Percentiles rank a stretch among this genome's conserved stretches.
Evolutionary conservation across 2,329 filamentous ascomycete species (phyloP).

Genomic region (Penicillium digitatum): DNA sequence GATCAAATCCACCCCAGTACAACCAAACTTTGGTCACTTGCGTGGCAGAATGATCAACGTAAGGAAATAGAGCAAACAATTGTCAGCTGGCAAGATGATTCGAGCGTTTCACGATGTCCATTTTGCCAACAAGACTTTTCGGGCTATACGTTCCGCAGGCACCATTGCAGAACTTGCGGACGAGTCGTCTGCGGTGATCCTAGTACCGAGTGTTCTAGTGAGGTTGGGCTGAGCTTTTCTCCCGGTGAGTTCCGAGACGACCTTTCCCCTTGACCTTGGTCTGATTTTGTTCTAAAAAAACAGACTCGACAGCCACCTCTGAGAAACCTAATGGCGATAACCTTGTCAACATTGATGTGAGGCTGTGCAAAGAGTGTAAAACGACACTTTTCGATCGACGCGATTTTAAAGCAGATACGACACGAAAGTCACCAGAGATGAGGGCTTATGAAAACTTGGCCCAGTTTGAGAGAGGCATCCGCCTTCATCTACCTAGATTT

Average conservation of each 20-base stretch:
- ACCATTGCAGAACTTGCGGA: slow-evolving; percentile 92
- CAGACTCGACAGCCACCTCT: slow-evolving; percentile 37
- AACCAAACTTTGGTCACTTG: slow-evolving; percentile 49
- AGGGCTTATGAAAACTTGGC: slow-evolving; percentile 76
- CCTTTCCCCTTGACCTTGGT: slow-evolving; percentile 2
- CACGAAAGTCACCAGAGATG: slow-evolving; percentile 67
- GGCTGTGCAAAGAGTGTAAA: slow-evolving; percentile 89
- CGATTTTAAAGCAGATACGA: slow-evolving; percentile 70
- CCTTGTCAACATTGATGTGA: slow-evolving; percentile 70
- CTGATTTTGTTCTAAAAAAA: slow-evolving; percentile 27
- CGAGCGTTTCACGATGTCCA: slow-evolving; percentile 72
- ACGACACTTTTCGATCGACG: slow-evolving; percentile 66
- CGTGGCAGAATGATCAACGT: slow-evolving; percentile 68
- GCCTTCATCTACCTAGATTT: slow-evolving; percentile 74
- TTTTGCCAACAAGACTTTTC: slow-evolving; percentile 97
- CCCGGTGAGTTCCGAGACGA: slow-evolving; percentile 48
- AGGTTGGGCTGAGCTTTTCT: slow-evolving; percentile 75
- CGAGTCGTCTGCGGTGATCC: slow-evolving; percentile 88
- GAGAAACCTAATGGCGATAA: slow-evolving; percentile 45
- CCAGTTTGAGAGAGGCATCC: slow-evolving; percentile 85
- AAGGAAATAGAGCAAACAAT: slow-evolving; percentile 86
- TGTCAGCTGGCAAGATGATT: slow-evolving; percentile 92
- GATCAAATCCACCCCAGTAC: slow-evolving; percentile 56
- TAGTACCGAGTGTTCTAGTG: slow-evolving; percentile 75
- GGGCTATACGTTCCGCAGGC: slow-evolving; percentile 84